Evolutionary conservation across 2,329 filamentous ascomycete species (phyloP).

Genomic region (Aspergillus fumigatiaffinis): DNA sequence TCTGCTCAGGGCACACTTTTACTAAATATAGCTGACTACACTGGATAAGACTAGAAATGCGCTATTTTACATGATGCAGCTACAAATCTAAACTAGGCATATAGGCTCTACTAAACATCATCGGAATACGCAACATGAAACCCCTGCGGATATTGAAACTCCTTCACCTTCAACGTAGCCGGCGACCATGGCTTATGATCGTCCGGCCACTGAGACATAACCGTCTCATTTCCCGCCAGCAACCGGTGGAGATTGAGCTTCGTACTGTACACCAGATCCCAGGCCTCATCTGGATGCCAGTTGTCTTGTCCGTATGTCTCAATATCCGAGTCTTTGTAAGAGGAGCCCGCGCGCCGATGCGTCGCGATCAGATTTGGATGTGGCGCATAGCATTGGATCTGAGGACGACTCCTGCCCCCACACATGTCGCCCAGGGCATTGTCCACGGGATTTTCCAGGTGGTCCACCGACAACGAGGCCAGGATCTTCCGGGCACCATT

Average conservation of each 20-base stretch:
- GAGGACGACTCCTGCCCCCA: constrained; percentile 32
- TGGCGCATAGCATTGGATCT: constrained; percentile 35
- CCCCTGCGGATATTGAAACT: constrained; percentile 19
- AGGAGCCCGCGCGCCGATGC: constrained; percentile 38
- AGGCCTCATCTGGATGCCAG: constrained; percentile 12
- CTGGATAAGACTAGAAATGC: too few relatives aligned
- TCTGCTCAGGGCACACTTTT: too few relatives aligned
- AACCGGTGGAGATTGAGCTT: constrained; percentile 22
- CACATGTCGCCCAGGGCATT: constrained; percentile 47
- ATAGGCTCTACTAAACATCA: background rate
- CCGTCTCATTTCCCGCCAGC: constrained; percentile 14
- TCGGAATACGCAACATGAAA: constrained; percentile 11
- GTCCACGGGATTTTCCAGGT: constrained; percentile 35
- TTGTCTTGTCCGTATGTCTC: constrained; percentile 14
- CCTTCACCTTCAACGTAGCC: constrained; percentile 10
- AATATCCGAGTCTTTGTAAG: constrained; percentile 27
- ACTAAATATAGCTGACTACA: too few relatives aligned
- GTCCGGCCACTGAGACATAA: constrained; percentile 19
- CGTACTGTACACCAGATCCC: constrained; percentile 24
- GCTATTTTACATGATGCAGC: background rate
- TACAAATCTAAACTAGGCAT: background rate
- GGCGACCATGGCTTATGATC: constrained; percentile 17
- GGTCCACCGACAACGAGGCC: constrained; percentile 25
- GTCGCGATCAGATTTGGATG: constrained; percentile 49
- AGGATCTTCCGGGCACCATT: constrained; percentile 37